Conservation (phyloP, 2,329 filamentous ascomycete genomes). For the Fusarium domesticum region DNA sequence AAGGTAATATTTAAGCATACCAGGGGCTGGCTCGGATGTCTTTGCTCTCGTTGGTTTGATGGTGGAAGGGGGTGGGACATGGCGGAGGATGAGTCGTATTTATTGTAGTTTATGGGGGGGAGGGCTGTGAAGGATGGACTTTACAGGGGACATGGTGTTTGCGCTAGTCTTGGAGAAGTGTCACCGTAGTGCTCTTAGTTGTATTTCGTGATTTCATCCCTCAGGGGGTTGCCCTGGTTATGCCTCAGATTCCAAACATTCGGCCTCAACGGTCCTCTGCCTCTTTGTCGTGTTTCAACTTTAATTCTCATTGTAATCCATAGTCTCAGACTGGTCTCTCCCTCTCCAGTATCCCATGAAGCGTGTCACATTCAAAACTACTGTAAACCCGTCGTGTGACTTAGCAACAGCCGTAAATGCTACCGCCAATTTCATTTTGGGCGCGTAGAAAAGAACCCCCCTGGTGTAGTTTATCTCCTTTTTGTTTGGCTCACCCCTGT, state of each 20-base stretch:
- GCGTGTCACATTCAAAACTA: not conserved
- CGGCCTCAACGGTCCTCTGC: not conserved
- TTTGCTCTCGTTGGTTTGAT: not conserved
- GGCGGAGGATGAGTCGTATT: not conserved
- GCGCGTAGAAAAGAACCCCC: no score
- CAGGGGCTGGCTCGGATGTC: conserved; percentile 11
- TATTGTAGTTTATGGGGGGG: no score
- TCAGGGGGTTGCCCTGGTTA: not conserved
- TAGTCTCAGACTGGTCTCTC: not conserved
- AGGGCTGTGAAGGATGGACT: not conserved
- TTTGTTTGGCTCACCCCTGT: not conserved
- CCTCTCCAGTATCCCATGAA: not conserved
- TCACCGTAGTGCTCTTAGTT: not conserved
- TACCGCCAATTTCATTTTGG: no score
- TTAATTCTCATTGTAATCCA: not conserved
- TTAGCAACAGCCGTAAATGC: no score
- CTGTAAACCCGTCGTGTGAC: no score
- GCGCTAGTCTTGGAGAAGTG: not conserved
- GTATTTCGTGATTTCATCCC: not conserved
- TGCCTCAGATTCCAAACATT: not conserved
- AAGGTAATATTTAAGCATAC: conserved; percentile 32
- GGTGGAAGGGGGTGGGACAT: not conserved
- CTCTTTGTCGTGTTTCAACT: not conserved
- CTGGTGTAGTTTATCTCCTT: not conserved
- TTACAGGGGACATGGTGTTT: not conserved